phyloP scores from a whole-genome alignment of 495 filamentous ascomycete genomes.

The Ramalina intermedia region DNA sequence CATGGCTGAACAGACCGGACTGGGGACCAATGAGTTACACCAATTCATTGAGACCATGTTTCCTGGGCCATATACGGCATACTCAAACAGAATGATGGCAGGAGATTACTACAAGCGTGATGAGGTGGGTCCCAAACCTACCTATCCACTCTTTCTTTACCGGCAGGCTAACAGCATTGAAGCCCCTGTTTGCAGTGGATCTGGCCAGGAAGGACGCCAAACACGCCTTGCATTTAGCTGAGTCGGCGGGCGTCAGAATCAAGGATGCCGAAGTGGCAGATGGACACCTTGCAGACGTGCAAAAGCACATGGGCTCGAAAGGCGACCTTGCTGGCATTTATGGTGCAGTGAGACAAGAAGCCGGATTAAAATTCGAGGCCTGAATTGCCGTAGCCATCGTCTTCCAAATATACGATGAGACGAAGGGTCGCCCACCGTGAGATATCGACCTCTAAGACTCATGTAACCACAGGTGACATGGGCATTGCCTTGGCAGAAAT shows the following conservation, averaged over 20 bases:
- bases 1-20: conserved; percentile 65
- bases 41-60: conserved; percentile 52
- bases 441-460: no score
- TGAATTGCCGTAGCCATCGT: no score
- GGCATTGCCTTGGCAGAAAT: no score
- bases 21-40: conserved; percentile 56
- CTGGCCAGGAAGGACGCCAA: conserved; percentile 73
- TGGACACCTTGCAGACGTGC: conserved; percentile 50
- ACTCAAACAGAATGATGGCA: conserved; percentile 54
- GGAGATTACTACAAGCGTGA: conserved; percentile 61
- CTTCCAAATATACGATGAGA: no score
- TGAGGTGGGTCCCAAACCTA: conserved; percentile 20
- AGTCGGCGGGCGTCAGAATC: conserved; percentile 45
- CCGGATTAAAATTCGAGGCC: conserved; percentile 52
- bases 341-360: conserved; percentile 55
- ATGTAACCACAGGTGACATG: no score
- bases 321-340: conserved; percentile 81
- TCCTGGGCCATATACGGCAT: conserved; percentile 42
- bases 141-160: neutral
- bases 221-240: conserved; percentile 57
- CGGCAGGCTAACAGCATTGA: conserved; percentile 12
- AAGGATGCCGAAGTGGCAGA: conserved; percentile 52
- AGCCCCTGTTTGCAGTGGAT: conserved; percentile 79
- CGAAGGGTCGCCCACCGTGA: no score
- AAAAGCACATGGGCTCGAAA: conserved; percentile 55